phyloP scores from a whole-genome alignment of 2,329 filamentous ascomycete genomes.

The Penicillium nordicum region DNA sequence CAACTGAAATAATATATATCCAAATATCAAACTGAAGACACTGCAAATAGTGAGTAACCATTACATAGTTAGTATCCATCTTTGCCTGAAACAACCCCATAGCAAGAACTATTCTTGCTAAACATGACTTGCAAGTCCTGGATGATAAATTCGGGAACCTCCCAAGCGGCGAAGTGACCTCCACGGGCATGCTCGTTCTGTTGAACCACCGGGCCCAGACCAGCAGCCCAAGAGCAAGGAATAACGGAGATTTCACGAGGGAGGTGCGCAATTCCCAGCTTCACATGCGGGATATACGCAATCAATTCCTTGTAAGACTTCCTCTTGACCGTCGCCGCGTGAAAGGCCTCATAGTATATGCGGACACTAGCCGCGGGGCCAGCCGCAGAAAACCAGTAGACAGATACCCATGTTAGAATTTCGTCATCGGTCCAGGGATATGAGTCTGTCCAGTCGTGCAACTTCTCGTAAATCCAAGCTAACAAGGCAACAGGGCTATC shows the following conservation, averaged over 20 bases:
- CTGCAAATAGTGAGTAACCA: background rate
- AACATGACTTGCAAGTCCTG: slow-evolving; percentile 19
- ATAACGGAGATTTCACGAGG: slow-evolving; percentile 20
- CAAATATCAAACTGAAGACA: background rate
- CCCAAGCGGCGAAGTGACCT: slow-evolving; percentile 26
- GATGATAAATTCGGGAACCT: slow-evolving; percentile 16
- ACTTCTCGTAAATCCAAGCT: slow-evolving; percentile 78
- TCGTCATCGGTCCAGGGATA: slow-evolving; percentile 76
- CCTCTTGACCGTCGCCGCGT: slow-evolving; percentile 1
- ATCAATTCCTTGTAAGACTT: slow-evolving; percentile 12
- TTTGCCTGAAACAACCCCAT: slow-evolving; percentile 5
- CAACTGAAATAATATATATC: too few relatives aligned
- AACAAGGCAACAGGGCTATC: slow-evolving; percentile 69
- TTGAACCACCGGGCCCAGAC: slow-evolving; percentile 17
- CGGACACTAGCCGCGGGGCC: slow-evolving; percentile 65
- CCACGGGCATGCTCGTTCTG: slow-evolving; percentile 18
- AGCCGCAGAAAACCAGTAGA: slow-evolving; percentile 69
- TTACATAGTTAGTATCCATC: slow-evolving; percentile 8
- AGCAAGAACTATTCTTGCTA: slow-evolving; percentile 15
- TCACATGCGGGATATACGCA: slow-evolving; percentile 15
- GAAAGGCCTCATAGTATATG: slow-evolving; percentile 67
- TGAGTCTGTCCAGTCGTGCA: slow-evolving; percentile 71
- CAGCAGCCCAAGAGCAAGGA: slow-evolving; percentile 19
- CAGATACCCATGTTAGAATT: slow-evolving; percentile 68
- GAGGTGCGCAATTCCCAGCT: slow-evolving; percentile 20